These are phyloP conservation scores for Fonsecaea pugnacius DNA, from an alignment of 2,329 filamentous ascomycete genomes.

Conservation along the genomic window DNA sequence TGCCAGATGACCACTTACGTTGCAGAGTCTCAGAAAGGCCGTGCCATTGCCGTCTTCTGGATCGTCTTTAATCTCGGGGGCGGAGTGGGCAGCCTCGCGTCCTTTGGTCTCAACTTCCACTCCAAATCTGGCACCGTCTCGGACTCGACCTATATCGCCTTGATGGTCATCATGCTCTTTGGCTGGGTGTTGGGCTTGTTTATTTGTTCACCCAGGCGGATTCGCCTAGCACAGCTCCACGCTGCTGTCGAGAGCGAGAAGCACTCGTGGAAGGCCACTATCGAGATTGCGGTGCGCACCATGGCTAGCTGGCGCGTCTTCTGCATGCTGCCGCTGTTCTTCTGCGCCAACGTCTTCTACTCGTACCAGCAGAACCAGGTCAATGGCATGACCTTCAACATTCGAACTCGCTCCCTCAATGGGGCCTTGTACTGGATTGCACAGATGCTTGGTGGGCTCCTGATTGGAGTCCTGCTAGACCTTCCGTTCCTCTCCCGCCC, in stretches of 20 bases:
- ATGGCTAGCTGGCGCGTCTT: constrained; percentile 59
- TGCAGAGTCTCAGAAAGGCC: constrained; percentile 78
- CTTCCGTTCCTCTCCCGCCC: constrained; percentile 50
- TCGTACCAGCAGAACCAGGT: constrained; percentile 68
- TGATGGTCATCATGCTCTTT: constrained; percentile 71
- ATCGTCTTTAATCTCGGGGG: constrained; percentile 92
- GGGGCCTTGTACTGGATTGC: constrained; percentile 61
- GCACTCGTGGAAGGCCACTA: constrained; percentile 44
- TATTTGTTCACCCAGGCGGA: constrained; percentile 54
- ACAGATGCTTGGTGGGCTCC: constrained; percentile 59
- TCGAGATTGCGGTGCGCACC: constrained; percentile 43
- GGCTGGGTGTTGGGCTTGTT: constrained; percentile 56
- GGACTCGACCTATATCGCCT: constrained; percentile 63
- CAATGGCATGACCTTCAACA: constrained; percentile 60
- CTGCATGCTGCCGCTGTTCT: constrained; percentile 73
- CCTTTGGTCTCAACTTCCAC: constrained; percentile 53
- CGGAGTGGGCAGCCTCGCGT: constrained; percentile 70
- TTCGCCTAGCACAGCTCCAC: constrained; percentile 47
- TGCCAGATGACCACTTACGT: constrained; percentile 71
- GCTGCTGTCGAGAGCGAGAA: constrained; percentile 47
- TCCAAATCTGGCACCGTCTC: constrained; percentile 52
- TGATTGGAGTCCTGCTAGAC: constrained; percentile 55
- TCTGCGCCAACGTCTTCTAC: constrained; percentile 71
- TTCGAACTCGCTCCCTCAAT: constrained; percentile 61
- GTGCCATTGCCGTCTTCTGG: constrained; percentile 92